Evolutionary conservation across 495 filamentous ascomycete genomes (phyloP), one percentile per base, ranked within the genome.

Genomic region (Echria macrotheca): DNA sequence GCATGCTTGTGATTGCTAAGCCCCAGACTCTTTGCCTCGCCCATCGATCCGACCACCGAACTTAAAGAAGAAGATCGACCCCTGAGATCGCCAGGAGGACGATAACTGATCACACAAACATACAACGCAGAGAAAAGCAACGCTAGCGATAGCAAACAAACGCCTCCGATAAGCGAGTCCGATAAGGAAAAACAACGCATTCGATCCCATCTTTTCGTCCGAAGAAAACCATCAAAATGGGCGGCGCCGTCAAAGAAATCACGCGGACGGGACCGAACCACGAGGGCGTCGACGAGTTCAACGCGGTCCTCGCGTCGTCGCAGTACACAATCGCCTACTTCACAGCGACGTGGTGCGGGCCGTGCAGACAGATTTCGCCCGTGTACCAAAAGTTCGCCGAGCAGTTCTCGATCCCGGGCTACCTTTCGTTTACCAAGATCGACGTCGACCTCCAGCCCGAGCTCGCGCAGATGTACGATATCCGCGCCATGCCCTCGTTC

Each of bases 401-500:
- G 38, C 60, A 65, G 18, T 71, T 75, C 57, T 61, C 66, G n/a
- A 66, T 66, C 28, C 68, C 73, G 2, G 63, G 67, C 12, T 68
- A 66, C 45, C 67, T 83, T 23, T 73, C 69, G 42, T 84, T 84
- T 57, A 73, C 69, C 33, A 82, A 83, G 61, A 70, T 81, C 56
- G 66, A 84, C 65, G 78, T 83, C 33, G 80, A 83, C 59, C 52
- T 46, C 21, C 70, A 70, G 36, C 66, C 69, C 45, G 71, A 74
- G 14, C 61, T 78, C 36, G 78, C 80, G 11, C 47, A 63, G 11
- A 58, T 63, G 32, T 76, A 78, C 58, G 60, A 65, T 35, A 61
- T 84, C 33, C 52, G 63, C 41, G 84, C 83, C 40, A 84, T 89
- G 79, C 90, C 90, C 2, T 93, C 90, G 33, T 95, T 96, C 70